Percentiles rank a stretch among this genome's conserved stretches.
Conservation (phyloP, 2,329 filamentous ascomycete genomes). For the Nothophoma quercina region DNA sequence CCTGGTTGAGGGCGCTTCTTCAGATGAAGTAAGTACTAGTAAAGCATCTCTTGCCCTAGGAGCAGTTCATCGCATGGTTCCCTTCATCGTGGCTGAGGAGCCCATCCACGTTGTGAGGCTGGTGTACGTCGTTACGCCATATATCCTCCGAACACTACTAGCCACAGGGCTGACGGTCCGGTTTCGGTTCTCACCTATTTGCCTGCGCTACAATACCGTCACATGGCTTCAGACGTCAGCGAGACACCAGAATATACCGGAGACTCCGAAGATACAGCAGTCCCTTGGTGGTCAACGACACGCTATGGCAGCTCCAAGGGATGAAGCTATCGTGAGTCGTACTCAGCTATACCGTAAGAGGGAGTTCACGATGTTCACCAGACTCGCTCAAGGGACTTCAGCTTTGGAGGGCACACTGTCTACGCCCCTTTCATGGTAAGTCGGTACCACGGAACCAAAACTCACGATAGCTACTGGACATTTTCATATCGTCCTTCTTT, state of each 20-base stretch:
- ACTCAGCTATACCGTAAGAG: not conserved
- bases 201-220: not conserved
- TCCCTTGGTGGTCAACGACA: not conserved
- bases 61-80: too few relatives aligned
- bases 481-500: not conserved
- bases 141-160: too few relatives aligned
- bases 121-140: not conserved
- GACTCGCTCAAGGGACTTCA: not conserved
- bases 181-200: not conserved
- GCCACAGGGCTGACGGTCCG: not conserved
- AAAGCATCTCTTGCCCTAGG: too few relatives aligned
- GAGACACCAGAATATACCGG: not conserved
- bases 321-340: not conserved
- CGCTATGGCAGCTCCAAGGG: not conserved
- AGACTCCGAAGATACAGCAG: not conserved
- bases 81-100: not conserved
- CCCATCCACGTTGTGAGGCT: not conserved
- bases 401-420: not conserved
- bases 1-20: too few relatives aligned
- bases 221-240: not conserved
- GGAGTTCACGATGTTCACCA: constrained; percentile 6
- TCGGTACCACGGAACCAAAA: not conserved
- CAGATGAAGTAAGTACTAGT: too few relatives aligned
- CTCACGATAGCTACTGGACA: not conserved
- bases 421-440: not conserved